Evolutionary conservation across 1,284 basidiomycete genomes (phyloP).

Genomic region (Malassezia dermatis): DNA sequence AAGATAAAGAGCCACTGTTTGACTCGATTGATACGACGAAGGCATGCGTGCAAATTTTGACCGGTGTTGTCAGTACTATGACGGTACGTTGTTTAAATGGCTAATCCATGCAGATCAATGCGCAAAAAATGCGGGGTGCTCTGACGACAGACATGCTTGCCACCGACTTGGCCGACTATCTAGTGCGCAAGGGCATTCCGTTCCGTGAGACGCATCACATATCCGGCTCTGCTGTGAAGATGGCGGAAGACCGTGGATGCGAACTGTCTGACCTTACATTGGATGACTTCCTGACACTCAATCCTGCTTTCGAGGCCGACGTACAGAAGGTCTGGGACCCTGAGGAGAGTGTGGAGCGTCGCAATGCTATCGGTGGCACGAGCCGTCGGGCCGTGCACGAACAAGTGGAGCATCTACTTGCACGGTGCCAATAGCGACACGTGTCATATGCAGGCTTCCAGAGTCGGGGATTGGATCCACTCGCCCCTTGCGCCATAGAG

Average conservation of each 20-base stretch:
- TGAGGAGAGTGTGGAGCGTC: slow-evolving; percentile 69
- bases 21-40: slow-evolving; percentile 82
- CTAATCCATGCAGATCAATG: slow-evolving; percentile 59
- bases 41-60: slow-evolving; percentile 82
- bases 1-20: slow-evolving; percentile 95
- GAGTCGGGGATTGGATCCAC: not conserved
- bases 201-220: slow-evolving; percentile 98
- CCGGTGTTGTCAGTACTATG: slow-evolving; percentile 82
- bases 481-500: not conserved
- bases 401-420: slow-evolving; percentile 51
- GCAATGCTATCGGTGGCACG: slow-evolving; percentile 83
- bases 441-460: slow-evolving; percentile 10
- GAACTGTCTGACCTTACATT: slow-evolving; percentile 71
- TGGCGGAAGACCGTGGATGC: slow-evolving; percentile 73
- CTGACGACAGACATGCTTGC: slow-evolving; percentile 94
- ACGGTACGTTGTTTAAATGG: slow-evolving; percentile 21
- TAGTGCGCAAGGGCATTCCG: slow-evolving; percentile 87
- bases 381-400: slow-evolving; percentile 72
- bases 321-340: slow-evolving; percentile 52
- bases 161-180: slow-evolving; percentile 92
- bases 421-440: not conserved
- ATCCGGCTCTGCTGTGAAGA: slow-evolving; percentile 84
- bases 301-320: slow-evolving; percentile 70
- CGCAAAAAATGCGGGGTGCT: slow-evolving; percentile 75
- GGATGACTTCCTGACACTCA: slow-evolving; percentile 66